phyloP scores from a whole-genome alignment of 2,329 filamentous ascomycete genomes.

The Rutstroemia sp. region DNA sequence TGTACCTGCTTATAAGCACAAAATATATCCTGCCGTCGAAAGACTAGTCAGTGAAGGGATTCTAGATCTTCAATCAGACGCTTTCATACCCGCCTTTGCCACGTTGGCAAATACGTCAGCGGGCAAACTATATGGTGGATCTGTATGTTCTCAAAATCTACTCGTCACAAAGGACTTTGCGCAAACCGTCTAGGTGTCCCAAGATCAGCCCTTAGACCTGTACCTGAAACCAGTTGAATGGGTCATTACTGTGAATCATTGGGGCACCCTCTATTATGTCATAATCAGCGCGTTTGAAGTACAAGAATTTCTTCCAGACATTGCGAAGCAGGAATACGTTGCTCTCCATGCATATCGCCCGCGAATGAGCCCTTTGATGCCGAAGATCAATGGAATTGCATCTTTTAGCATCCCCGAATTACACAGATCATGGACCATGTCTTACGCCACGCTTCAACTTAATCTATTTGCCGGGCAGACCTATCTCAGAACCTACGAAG shows the following conservation, averaged over 20 bases:
- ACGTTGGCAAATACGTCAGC: too few species aligned
- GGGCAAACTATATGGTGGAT: too few species aligned
- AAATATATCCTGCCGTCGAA: constrained; percentile 30
- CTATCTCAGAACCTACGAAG: constrained; percentile 46
- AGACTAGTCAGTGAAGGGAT: constrained; percentile 36
- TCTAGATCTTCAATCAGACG: too few species aligned
- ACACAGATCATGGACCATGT: constrained; percentile 14
- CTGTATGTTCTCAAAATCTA: too few species aligned
- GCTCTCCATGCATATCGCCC: constrained; percentile 46
- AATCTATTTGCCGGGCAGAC: constrained; percentile 64
- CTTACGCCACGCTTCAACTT: constrained; percentile 36
- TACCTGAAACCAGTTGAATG: constrained; percentile 49
- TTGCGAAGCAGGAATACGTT: constrained; percentile 32
- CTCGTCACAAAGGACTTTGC: too few species aligned
- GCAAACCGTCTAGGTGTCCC: too few species aligned
- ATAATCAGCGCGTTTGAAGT: constrained; percentile 56
- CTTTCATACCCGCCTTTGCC: too few species aligned
- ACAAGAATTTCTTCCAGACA: constrained; percentile 37
- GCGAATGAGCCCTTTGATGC: constrained; percentile 32
- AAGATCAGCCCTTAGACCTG: constrained; percentile 29
- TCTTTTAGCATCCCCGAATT: constrained; percentile 35
- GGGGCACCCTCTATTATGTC: constrained; percentile 24
- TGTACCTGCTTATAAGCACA: constrained; percentile 35
- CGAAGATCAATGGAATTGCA: constrained; percentile 38
- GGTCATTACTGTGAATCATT: constrained; percentile 35